Percentiles rank a stretch among this genome's conserved stretches.
These are phyloP conservation scores for Kluyveromyces wickerhamii DNA, from an alignment of 805 yeast species.

Conservation along the genomic window DNA sequence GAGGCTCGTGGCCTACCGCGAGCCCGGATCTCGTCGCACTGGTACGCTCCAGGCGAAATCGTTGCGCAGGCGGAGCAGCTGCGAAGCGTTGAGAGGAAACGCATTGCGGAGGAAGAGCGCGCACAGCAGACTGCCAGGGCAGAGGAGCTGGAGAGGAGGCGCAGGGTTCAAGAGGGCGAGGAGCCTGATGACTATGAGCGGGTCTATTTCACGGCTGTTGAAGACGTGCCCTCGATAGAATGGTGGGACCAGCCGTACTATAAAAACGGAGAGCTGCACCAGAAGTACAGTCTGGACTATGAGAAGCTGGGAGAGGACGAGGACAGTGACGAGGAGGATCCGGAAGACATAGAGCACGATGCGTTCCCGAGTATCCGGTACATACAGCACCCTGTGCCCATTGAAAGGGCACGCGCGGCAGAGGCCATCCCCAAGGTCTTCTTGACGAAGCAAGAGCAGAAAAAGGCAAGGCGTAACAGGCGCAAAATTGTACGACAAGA, in stretches of 20 bases:
- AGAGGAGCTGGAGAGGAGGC: conserved; percentile 27
- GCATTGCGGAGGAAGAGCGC: conserved; percentile 5
- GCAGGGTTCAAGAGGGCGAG: conserved; percentile 35
- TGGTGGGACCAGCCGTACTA: conserved; percentile 83
- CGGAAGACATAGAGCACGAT: conserved; percentile 9
- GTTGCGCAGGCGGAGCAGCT: neutral
- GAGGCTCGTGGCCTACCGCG: neutral
- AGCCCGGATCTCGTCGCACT: conserved; percentile 1
- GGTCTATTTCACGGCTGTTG: conserved; percentile 34
- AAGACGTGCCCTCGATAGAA: conserved; percentile 57
- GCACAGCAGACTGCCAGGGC: conserved; percentile 5
- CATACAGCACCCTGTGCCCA: conserved; percentile 75
- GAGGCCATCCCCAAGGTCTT: conserved; percentile 40
- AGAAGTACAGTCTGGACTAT: conserved; percentile 31
- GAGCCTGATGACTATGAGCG: conserved; percentile 54
- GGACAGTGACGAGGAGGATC: conserved; percentile 30
- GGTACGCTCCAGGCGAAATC: conserved; percentile 5
- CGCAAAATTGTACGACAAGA: conserved; percentile 58
- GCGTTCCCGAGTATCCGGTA: conserved; percentile 51
- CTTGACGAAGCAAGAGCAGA: conserved; percentile 70
- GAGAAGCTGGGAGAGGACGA: conserved; percentile 15
- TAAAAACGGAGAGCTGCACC: conserved; percentile 33
- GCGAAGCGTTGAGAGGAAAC: conserved; percentile 12
- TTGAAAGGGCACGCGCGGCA: conserved; percentile 40
- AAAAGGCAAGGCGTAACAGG: conserved; percentile 61